phyloP scores from a whole-genome alignment of 1,284 basidiomycete genomes.

The Boletus sp. region DNA sequence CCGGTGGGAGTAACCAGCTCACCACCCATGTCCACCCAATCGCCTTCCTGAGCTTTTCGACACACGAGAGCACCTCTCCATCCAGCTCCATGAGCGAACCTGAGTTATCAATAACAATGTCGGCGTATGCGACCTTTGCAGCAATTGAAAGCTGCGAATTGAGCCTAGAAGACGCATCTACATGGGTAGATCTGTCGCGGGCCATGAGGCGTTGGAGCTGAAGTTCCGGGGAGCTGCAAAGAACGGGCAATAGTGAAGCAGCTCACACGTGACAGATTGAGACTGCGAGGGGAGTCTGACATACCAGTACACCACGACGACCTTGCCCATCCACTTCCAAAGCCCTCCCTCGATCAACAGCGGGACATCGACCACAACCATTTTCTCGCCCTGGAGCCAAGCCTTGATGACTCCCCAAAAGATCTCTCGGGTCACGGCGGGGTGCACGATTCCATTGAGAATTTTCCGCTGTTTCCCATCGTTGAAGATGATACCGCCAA shows the following conservation, averaged over 20 bases:
- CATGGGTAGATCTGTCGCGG: conserved; percentile 61
- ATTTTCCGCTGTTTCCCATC: conserved; percentile 72
- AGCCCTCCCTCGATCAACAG: conserved; percentile 89
- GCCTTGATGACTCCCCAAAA: conserved; percentile 65
- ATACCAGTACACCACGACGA: conserved; percentile 90
- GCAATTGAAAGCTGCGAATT: conserved; percentile 82
- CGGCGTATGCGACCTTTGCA: conserved; percentile 83
- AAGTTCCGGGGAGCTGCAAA: conserved; percentile 64
- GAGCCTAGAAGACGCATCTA: conserved; percentile 75
- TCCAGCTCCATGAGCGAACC: conserved; percentile 73
- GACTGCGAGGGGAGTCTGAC: conserved; percentile 26
- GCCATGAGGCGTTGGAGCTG: conserved; percentile 81
- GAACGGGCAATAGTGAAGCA: neutral
- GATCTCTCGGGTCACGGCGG: conserved; percentile 83
- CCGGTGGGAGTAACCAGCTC: conserved; percentile 84
- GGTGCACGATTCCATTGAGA: conserved; percentile 90
- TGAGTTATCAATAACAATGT: conserved; percentile 89
- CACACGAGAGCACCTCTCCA: conserved; percentile 68
- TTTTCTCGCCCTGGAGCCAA: conserved; percentile 81
- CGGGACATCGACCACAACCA: conserved; percentile 88
- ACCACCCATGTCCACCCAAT: conserved; percentile 70
- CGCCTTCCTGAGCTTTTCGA: conserved; percentile 57
- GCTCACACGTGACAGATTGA: neutral
- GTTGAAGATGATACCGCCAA: conserved; percentile 87
- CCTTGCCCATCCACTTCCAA: conserved; percentile 83